These are phyloP conservation scores for Fusarium clavum DNA, from an alignment of 2,329 filamentous ascomycete species.

Conservation along the genomic window DNA sequence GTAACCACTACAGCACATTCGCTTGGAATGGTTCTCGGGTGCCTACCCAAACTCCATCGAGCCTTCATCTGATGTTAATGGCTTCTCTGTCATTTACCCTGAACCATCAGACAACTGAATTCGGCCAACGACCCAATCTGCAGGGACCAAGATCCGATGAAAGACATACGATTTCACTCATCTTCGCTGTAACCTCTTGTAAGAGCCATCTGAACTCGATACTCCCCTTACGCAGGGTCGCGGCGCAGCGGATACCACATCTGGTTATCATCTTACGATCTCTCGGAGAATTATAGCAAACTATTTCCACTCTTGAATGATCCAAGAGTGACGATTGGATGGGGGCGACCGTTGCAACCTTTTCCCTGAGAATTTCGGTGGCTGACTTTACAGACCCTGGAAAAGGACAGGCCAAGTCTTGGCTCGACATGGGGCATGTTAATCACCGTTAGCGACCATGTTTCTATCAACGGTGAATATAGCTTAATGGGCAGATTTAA, in stretches of 20 bases:
- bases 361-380: conserved; percentile 3
- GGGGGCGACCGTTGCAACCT: conserved; percentile 13
- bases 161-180: background rate
- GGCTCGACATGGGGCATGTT: conserved; percentile 12
- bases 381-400: conserved; percentile 16
- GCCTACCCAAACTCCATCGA: background rate
- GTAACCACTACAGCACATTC: background rate
- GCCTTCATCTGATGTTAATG: background rate
- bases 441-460: background rate
- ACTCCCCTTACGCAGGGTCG: background rate
- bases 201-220: background rate
- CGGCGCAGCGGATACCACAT: conserved; percentile 21
- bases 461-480: background rate
- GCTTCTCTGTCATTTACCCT: background rate
- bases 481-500: background rate
- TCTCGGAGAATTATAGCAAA: conserved; percentile 19
- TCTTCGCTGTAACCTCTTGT: background rate
- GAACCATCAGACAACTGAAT: background rate
- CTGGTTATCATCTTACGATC: background rate
- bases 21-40: rapidly evolving
- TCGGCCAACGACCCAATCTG: background rate
- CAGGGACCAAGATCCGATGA: background rate
- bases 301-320: conserved; percentile 8
- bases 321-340: conserved; percentile 6
- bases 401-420: conserved; percentile 23